Percentiles rank a stretch among this genome's conserved stretches.
Evolutionary conservation across 1,139 yeast genomes (phyloP).

Genomic region (Candida dubliniensis): DNA sequence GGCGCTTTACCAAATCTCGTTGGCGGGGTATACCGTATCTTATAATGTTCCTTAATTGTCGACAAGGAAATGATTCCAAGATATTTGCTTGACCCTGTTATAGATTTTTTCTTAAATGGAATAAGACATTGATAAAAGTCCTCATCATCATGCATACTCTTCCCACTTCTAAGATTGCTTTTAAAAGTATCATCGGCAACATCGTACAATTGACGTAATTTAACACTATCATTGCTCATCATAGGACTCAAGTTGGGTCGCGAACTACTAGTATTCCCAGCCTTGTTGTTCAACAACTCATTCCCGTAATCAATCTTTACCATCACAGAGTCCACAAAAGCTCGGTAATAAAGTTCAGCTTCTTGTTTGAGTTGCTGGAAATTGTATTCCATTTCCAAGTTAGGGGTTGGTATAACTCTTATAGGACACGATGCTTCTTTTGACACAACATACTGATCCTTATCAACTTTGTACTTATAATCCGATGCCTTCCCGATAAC

Average conservation of each 20-base stretch:
- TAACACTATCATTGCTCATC: slow-evolving; percentile 17
- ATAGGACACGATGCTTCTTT: slow-evolving; percentile 35
- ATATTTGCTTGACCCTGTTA: slow-evolving; percentile 36
- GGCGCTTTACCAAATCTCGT: slow-evolving; percentile 18
- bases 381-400: slow-evolving; percentile 24
- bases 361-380: slow-evolving; percentile 22
- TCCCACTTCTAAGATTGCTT: slow-evolving; percentile 15
- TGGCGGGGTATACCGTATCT: slow-evolving; percentile 37
- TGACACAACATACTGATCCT: slow-evolving; percentile 42
- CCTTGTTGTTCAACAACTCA: slow-evolving; percentile 16
- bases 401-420: slow-evolving; percentile 36
- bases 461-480: slow-evolving; percentile 20
- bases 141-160: slow-evolving; percentile 20
- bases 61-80: slow-evolving; percentile 39
- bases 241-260: slow-evolving; percentile 12
- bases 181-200: slow-evolving; percentile 21
- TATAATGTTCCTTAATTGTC: slow-evolving; percentile 35
- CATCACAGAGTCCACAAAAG: slow-evolving; percentile 35
- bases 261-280: neutral
- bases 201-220: slow-evolving; percentile 36
- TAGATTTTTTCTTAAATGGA: slow-evolving; percentile 35
- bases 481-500: slow-evolving; percentile 45
- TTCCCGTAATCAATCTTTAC: slow-evolving; percentile 34
- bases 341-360: slow-evolving; percentile 32
- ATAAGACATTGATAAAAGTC: slow-evolving; percentile 31